Base-by-base conservation (phyloP, 2,329 filamentous ascomycete genomes). In the Aureobasidium vineae region DNA sequence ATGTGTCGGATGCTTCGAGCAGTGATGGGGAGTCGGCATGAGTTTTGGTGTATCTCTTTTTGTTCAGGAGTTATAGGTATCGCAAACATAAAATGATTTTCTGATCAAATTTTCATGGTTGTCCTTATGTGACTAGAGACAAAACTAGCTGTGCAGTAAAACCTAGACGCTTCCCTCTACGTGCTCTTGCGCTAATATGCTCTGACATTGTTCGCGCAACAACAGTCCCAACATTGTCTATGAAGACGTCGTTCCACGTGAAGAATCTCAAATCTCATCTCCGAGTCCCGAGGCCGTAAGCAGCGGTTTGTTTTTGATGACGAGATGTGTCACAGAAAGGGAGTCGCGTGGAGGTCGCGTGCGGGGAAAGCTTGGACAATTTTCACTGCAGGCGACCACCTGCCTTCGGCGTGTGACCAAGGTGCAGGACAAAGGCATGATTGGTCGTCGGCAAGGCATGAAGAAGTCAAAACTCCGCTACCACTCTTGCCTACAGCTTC, bases 351-450 rank as follows among this genome's bases (percentile, higher is more conserved):
- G 61, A 53, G 49, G 26, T 36, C 38, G 61, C 38, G 49, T 63
- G 59, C 43, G 59, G 33, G 61, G 49, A 26, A 33, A 53, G 45
- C 21, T 28, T 45, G 33, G n/a, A n/a, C 26, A 26, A 19, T 64
- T 43, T 33, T 40, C 13, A 19, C 43, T 45, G 61, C 47, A n/a
- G 26, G 36, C 33, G 61, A 64, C 38, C 61, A 53, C 45, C 61
- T 64, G 61, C 61, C 49, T 33, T 11, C 15, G 28, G 49, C 61
- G 61, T 64, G 61, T 64, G 61, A 64, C 38, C 61, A 41, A 36
- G 28, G 21, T 64, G 61, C 47, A 64, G 23, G 36, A 64, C 61
- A 64, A 64, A 64, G 61, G 61, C 33, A 21, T 54, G 47, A 64
- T 54, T 64, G 49, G 61, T n/a, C 23, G 36, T 53, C 33, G 33